These are phyloP conservation scores for Ogataea corticis DNA, from an alignment of 805 yeast genomes.

Conservation along the genomic window DNA sequence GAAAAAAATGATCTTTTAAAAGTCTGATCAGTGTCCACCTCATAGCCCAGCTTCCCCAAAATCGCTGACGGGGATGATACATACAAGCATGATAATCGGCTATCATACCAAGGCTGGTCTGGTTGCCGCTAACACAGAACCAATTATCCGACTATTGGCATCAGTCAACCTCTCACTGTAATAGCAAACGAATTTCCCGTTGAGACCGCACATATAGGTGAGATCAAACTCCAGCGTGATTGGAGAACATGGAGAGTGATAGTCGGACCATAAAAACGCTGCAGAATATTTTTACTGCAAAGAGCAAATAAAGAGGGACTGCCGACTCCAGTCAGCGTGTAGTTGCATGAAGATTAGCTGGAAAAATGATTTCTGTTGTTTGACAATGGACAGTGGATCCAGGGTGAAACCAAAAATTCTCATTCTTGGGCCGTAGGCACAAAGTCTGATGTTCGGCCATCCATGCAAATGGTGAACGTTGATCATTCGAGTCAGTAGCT, in stretches of 20 bases:
- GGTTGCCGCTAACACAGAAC: neutral
- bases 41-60: neutral
- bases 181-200: neutral
- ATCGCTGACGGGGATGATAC: slow-evolving; percentile 1
- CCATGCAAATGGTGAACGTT: too few species aligned
- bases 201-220: neutral
- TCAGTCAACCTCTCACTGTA: neutral
- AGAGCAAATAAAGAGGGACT: neutral
- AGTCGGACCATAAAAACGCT: neutral
- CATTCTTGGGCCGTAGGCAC: neutral
- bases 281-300: slow-evolving; percentile 1
- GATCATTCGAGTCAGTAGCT: neutral
- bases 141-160: neutral
- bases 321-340: neutral
- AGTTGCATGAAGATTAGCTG: neutral
- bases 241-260: slow-evolving; percentile 1
- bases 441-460: slow-evolving; percentile 3
- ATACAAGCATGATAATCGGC: neutral
- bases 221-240: neutral
- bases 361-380: slow-evolving; percentile 3
- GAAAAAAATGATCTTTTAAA: neutral
- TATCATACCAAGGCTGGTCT: neutral
- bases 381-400: slow-evolving; percentile 3
- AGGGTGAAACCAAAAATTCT: slow-evolving; percentile 2
- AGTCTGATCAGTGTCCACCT: neutral